Evolutionary conservation across 257 asterid species (phyloP).

Genomic region (Schizonepeta tenuifolia): DNA sequence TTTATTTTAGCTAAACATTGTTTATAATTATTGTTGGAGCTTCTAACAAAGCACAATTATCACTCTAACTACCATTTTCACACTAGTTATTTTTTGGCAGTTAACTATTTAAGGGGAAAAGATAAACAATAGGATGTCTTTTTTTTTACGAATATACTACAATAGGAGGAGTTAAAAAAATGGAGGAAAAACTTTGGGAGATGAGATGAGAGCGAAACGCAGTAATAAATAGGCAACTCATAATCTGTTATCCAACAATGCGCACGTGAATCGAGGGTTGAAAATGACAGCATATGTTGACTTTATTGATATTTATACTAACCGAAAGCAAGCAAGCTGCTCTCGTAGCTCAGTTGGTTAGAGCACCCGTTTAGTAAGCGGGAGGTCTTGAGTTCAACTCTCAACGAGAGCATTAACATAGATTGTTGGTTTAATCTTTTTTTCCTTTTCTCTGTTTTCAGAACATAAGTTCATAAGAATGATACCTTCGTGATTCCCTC

Average conservation of each 20-base stretch:
- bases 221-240: background rate
- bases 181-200: background rate
- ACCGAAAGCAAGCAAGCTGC: too few relatives aligned
- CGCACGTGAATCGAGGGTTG: background rate
- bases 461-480: too few relatives aligned
- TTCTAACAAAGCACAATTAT: too few relatives aligned
- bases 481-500: too few relatives aligned
- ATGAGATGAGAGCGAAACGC: conserved; percentile 14
- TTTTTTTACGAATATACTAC: background rate
- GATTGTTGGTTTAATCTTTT: too few relatives aligned
- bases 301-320: too few relatives aligned
- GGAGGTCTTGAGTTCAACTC: conserved; percentile 95
- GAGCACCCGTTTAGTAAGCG: conserved; percentile 94
- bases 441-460: background rate
- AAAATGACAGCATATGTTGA: too few relatives aligned
- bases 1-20: too few relatives aligned
- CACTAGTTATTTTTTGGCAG: too few relatives aligned
- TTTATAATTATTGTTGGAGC: too few relatives aligned
- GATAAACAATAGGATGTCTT: background rate
- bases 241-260: background rate
- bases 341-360: conserved; percentile 42
- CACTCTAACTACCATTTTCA: too few relatives aligned
- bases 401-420: conserved; percentile 60
- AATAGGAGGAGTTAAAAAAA: background rate
- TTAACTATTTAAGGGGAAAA: background rate